Evolutionary conservation across 306 rosid species (phyloP), one percentile per base, ranked within the genome.

Genomic region (Trifolium fragiferum): DNA sequence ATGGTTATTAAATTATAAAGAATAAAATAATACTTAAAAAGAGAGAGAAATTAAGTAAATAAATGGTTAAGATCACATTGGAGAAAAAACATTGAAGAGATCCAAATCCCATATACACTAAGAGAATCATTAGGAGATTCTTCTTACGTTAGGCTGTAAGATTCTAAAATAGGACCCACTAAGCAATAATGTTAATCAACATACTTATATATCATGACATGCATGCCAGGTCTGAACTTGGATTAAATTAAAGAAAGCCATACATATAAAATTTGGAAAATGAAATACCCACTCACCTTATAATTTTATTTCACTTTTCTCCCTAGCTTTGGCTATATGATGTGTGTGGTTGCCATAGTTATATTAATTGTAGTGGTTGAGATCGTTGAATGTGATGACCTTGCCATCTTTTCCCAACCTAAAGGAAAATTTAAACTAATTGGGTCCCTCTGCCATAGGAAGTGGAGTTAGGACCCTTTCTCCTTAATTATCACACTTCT

Each of bases 331-430:
- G 6, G 16, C 8, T 66, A 11, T 66, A 11, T 73, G 64, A 66
- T 76, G 87, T 81, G 4, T 32, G 37, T 37, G 40, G 38, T 35
- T 86, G 82, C 37, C 37, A 51, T 77, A 60, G 66, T 60, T n/a
- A n/a, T n/a, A n/a, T n/a, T 60, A 78, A 82, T 70, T 66, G 83
- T 54, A 38, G 68, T 71, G 19, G 40, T 76, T 51, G 18, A 67
- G 44, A 71, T 69, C 51, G 57, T 80, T 74, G 82, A 78, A 77
- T 83, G 77, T 33, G 78, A 65, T 79, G 74, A 73, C 65, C 33
- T 40, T 71, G 80, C 81, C 60, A 84, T 88, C 93, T 85, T 88
- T 90, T 90, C 96, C 97, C 60, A 84, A 64, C 80, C 84, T 82
- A 85, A 78, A 76, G 93, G 92, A 84, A 84, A 68, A n/a, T n/a